phyloP scores from a whole-genome alignment of 1,284 basidiomycete species.

The Pholiota adiposa region DNA sequence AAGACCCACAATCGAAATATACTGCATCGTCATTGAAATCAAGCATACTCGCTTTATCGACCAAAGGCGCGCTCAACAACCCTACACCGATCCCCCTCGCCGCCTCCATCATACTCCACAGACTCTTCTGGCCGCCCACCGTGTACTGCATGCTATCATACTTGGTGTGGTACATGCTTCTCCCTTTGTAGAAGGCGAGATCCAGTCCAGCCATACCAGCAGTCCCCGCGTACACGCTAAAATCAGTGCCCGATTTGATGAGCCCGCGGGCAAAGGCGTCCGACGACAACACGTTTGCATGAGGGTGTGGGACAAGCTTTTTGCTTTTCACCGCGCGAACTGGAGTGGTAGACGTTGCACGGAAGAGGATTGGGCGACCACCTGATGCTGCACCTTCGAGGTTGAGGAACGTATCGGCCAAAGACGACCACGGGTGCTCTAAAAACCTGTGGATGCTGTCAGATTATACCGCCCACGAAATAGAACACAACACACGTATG shows the following conservation, averaged over 20 bases:
- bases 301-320: constrained; percentile 58
- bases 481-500: constrained; percentile 44
- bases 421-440: constrained; percentile 72
- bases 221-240: constrained; percentile 56
- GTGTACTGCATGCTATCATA: constrained; percentile 64
- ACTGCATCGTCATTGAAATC: constrained; percentile 47
- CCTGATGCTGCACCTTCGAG: constrained; percentile 82
- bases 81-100: constrained; percentile 55
- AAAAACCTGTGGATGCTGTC: constrained; percentile 51
- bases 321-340: constrained; percentile 51
- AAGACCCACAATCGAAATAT: constrained; percentile 74
- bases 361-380: constrained; percentile 75
- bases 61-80: constrained; percentile 46
- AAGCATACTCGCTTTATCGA: constrained; percentile 20
- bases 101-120: constrained; percentile 80
- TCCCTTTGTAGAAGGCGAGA: constrained; percentile 72
- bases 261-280: constrained; percentile 67
- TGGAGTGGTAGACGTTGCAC: constrained; percentile 58
- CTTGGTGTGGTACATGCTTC: constrained; percentile 74
- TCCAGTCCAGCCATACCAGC: constrained; percentile 68
- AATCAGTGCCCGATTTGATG: constrained; percentile 72
- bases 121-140: constrained; percentile 52
- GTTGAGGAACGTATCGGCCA: constrained; percentile 72
- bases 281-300: constrained; percentile 66
- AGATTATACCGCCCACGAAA: neutral